Percentiles rank a stretch among this genome's conserved stretches.
These are phyloP conservation scores for Iris pallida DNA, from an alignment of 116 monocot genomes.

Conservation along the genomic window DNA sequence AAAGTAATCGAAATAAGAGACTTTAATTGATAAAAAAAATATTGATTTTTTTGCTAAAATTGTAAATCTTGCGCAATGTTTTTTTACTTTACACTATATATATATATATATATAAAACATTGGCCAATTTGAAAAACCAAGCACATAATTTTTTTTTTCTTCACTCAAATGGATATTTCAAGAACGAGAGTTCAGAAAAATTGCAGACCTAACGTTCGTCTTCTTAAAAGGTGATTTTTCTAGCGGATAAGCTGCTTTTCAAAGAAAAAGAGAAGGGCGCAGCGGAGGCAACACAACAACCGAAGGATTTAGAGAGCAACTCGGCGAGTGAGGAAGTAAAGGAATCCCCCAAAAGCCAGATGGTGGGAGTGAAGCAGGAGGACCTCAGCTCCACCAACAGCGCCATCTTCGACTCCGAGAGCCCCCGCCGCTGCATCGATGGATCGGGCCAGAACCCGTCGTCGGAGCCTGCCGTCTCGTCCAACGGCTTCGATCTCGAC, in stretches of 20 bases:
- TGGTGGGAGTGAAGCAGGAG: conserved; percentile 31
- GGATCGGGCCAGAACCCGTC: conserved; percentile 1
- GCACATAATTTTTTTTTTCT: too few species aligned
- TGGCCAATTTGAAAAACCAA: too few species aligned
- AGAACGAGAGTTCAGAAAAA: too few species aligned
- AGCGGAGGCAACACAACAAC: background rate
- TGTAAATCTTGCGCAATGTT: too few species aligned
- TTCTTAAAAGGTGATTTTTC: conserved; percentile 27
- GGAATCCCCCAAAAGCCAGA: background rate
- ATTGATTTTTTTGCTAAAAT: too few species aligned
- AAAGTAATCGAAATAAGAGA: too few species aligned
- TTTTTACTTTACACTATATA: too few species aligned
- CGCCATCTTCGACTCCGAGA: conserved; percentile 30
- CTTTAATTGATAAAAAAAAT: too few species aligned
- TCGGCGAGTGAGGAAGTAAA: background rate
- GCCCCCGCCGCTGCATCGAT: conserved; percentile 16
- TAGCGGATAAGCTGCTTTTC: conserved; percentile 35
- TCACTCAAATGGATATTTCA: too few species aligned
- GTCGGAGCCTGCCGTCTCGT: background rate
- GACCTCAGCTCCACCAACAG: conserved; percentile 42
- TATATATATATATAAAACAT: too few species aligned
- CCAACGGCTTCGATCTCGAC: conserved; percentile 13
- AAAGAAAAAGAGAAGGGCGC: conserved; percentile 21
- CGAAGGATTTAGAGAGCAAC: background rate
- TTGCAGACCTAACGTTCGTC: background rate